phyloP scores from a whole-genome alignment of 495 filamentous ascomycete genomes.

The Lentithecium fluviatile region DNA sequence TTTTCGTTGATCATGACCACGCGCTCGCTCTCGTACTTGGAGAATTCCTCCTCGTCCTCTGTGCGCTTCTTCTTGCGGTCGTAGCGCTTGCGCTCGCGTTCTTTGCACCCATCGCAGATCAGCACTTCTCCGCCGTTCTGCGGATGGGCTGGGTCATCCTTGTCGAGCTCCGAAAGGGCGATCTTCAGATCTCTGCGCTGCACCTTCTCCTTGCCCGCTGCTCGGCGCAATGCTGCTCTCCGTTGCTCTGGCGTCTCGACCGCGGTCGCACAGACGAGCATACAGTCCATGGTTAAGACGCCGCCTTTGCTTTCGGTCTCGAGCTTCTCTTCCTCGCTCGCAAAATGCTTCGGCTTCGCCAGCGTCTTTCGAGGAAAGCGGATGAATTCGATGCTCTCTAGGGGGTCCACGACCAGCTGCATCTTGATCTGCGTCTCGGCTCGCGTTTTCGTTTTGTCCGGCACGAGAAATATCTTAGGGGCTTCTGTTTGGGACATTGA shows the following conservation, averaged over 20 bases:
- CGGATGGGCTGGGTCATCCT: slow-evolving; percentile 25
- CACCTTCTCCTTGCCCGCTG: slow-evolving; percentile 5
- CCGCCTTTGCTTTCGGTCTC: slow-evolving; percentile 2
- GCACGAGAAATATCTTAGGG: neutral
- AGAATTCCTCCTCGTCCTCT: slow-evolving; percentile 26
- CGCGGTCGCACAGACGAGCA: slow-evolving; percentile 23
- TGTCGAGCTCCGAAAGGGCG: slow-evolving; percentile 16
- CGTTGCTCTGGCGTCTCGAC: slow-evolving; percentile 12
- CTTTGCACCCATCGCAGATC: slow-evolving; percentile 28
- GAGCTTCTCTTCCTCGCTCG: slow-evolving; percentile 14
- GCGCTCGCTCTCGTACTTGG: slow-evolving; percentile 12
- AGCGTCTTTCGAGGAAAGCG: slow-evolving; percentile 26
- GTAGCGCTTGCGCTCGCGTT: slow-evolving; percentile 25
- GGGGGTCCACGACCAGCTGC: slow-evolving; percentile 20
- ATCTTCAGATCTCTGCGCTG: slow-evolving; percentile 2
- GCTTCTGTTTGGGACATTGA: neutral
- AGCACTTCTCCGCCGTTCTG: slow-evolving; percentile 28
- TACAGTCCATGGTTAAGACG: slow-evolving; percentile 6
- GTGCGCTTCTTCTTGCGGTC: slow-evolving; percentile 26
- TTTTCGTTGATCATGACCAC: slow-evolving; percentile 34
- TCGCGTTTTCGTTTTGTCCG: slow-evolving; percentile 29
- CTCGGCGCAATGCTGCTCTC: slow-evolving; percentile 18
- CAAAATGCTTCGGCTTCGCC: slow-evolving; percentile 28
- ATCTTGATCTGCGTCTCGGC: slow-evolving; percentile 31
- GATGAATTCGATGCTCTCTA: slow-evolving; percentile 7